Evolutionary conservation across 2,329 filamentous ascomycete species (phyloP), one percentile per base, ranked within the genome.

Genomic region (Fusarium goolgardi): DNA sequence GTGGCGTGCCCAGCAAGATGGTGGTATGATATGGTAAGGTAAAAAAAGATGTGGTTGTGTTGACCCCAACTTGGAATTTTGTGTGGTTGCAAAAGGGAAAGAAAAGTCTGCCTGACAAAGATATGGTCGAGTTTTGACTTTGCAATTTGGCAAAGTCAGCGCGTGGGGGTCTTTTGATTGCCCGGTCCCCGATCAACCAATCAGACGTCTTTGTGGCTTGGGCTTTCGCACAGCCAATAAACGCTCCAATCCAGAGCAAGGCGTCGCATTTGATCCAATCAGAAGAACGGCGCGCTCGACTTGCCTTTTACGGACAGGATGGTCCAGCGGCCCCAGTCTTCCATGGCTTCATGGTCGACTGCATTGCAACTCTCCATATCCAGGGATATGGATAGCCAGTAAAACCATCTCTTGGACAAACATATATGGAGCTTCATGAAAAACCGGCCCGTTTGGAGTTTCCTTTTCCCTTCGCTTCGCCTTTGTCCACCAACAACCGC

Each of bases 111-210:
- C 23, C 44, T 49, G 54, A 15, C 23, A 59, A 63, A 54, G 70
- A 74, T 73, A 74, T 65, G 67, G 61, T 31, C 58, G 58, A 63
- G 69, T 69, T 74, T 74, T 71, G 66, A 71, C 67, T 74, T 74
- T 71, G 71, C 71, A 73, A 73, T 73, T 63, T 62, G 52, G 44
- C 54, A 71, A 65, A 68, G 71, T 73, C 70, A 73, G 70, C 72
- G 70, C 72, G 72, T 74, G 72, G 72, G 72, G 71, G 71, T 63
- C 45, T 37, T 70, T 47, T 59, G 59, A 59, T 68, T 65, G 57
- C 56, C 55, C 63, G 55, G 41, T 12, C 52, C 31, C 59, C 49
- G 31, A 37, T 39, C 13, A 35, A 8, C 63, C 62, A 66, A 60
- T 65, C 13, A 44, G 7, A 21, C 25, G 5, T 3, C 7, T n/a